A percentile compares a stretch with the other conserved stretches of the same genome.
phyloP scores from a whole-genome alignment of 768 basidiomycete species.

The Rossbeevera mucosa region DNA sequence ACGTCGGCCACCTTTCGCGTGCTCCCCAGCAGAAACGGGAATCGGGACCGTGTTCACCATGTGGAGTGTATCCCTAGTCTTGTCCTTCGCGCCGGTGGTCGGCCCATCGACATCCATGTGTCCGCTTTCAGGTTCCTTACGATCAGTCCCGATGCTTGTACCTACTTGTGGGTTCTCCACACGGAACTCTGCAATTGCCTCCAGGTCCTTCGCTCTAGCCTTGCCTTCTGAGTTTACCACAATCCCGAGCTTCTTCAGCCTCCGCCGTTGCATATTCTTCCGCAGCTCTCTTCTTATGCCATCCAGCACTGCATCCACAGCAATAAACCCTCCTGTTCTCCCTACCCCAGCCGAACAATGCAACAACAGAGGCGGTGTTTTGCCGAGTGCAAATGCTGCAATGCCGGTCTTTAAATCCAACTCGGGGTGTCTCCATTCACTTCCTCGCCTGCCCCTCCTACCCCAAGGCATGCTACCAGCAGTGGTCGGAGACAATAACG shows the following conservation, averaged over 20 bases:
- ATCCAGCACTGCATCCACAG: conserved; percentile 82
- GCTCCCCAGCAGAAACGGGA: conserved; percentile 28
- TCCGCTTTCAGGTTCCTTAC: conserved; percentile 7
- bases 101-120: conserved; percentile 28
- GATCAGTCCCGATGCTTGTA: conserved; percentile 1
- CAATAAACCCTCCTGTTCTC: conserved; percentile 90
- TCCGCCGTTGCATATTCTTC: conserved; percentile 27
- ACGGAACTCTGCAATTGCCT: conserved; percentile 2
- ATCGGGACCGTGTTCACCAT: conserved; percentile 24
- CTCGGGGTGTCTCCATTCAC: conserved; percentile 33
- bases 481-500: conserved; percentile 17
- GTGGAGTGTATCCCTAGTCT: conserved; percentile 1
- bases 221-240: background rate
- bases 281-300: conserved; percentile 59
- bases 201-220: conserved; percentile 2
- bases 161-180: conserved; percentile 9
- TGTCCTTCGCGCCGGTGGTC: background rate
- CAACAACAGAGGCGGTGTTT: conserved; percentile 57
- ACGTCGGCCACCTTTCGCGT: conserved; percentile 15
- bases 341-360: conserved; percentile 97
- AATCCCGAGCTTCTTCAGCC: background rate
- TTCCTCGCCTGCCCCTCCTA: conserved; percentile 11
- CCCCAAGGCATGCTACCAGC: conserved; percentile 1
- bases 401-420: conserved; percentile 56
- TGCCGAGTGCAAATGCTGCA: conserved; percentile 46